These are phyloP conservation scores for Monosporascus sp. DNA, from an alignment of 2,329 filamentous ascomycete species.

Conservation along the genomic window DNA sequence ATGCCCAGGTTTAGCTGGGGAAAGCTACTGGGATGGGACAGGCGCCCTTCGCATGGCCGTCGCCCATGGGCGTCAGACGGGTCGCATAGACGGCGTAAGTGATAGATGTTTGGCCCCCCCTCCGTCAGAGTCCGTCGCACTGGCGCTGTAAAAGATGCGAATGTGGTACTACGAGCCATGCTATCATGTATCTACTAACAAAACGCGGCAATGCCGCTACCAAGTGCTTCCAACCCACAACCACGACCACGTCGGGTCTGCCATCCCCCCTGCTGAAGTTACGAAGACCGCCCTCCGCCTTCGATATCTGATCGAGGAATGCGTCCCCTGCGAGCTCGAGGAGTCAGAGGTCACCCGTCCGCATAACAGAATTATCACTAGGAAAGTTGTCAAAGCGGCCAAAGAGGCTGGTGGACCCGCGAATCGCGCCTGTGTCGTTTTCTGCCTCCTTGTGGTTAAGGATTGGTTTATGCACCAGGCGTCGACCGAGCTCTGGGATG, in stretches of 20 bases:
- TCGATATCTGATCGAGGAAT: conserved; percentile 84
- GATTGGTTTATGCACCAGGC: conserved; percentile 77
- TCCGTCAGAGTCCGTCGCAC: not conserved
- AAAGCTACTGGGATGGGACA: conserved; percentile 30
- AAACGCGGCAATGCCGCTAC: conserved; percentile 6
- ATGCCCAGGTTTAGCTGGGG: conserved; percentile 28
- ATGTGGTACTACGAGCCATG: too few species aligned
- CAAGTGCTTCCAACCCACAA: conserved; percentile 62
- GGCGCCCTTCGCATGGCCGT: conserved; percentile 26
- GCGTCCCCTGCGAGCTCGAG: conserved; percentile 85
- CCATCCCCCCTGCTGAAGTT: conserved; percentile 71
- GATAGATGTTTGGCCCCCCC: not conserved
- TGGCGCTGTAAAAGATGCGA: not conserved
- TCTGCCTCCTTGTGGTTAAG: conserved; percentile 68
- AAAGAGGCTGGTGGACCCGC: conserved; percentile 74
- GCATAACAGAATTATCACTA: conserved; percentile 81
- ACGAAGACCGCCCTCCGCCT: conserved; percentile 86
- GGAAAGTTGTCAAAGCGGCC: conserved; percentile 72
- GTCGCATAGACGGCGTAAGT: conserved; percentile 40
- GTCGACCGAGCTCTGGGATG: conserved; percentile 81
- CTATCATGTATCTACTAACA: conserved; percentile 8
- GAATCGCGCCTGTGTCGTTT: conserved; percentile 75
- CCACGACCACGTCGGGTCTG: conserved; percentile 54
- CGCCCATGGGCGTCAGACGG: conserved; percentile 35
- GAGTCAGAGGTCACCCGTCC: conserved; percentile 67